Conservation (phyloP, 2,329 filamentous ascomycete species). For the Drechslerella coelobrocha region DNA sequence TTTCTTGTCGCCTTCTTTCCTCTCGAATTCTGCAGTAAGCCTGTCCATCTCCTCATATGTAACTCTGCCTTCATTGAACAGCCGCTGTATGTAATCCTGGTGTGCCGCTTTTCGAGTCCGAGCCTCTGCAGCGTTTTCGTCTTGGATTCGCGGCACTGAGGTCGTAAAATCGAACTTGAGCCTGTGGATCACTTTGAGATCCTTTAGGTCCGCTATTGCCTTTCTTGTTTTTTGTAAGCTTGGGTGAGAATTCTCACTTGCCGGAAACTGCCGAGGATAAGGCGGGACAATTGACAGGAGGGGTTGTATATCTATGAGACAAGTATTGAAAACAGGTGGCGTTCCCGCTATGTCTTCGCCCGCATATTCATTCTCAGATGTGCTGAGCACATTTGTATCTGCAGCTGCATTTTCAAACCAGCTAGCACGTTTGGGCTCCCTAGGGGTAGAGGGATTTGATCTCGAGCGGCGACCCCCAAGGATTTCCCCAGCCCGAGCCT, state of each 20-base stretch:
- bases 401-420: constrained; percentile 52
- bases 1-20: constrained; percentile 72
- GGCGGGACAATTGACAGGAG: constrained; percentile 91
- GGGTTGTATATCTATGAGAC: constrained; percentile 78
- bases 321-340: constrained; percentile 35
- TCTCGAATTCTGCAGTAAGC: constrained; percentile 74
- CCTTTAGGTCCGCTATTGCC: constrained; percentile 74
- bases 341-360: constrained; percentile 68
- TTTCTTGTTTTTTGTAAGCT: constrained; percentile 79
- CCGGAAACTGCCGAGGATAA: constrained; percentile 91
- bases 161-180: constrained; percentile 70
- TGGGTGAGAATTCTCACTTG: constrained; percentile 94
- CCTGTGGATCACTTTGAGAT: constrained; percentile 73
- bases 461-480: constrained; percentile 56
- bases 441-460: constrained; percentile 58
- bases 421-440: constrained; percentile 56
- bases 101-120: constrained; percentile 69
- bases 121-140: constrained; percentile 64
- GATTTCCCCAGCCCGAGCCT: constrained; percentile 56
- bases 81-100: constrained; percentile 74
- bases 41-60: constrained; percentile 69
- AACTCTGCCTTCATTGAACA: constrained; percentile 53
- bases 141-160: constrained; percentile 67
- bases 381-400: constrained; percentile 5
- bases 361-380: constrained; percentile 61